These are phyloP conservation scores for Scutellaria galericulata DNA, from an alignment of 257 asterid species.

Conservation along the genomic window DNA sequence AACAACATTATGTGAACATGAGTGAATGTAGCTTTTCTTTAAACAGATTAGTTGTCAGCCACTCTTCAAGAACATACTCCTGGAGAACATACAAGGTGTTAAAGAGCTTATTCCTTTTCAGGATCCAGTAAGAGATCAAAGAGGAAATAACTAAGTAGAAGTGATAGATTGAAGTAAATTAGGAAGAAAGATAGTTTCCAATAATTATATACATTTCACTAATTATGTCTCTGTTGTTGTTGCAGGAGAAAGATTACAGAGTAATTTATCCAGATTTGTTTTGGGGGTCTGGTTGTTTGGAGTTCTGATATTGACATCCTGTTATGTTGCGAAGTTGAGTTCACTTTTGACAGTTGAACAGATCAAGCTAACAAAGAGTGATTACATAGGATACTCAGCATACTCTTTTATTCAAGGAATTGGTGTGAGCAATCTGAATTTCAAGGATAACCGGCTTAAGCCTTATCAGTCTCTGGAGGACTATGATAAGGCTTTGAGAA, in stretches of 20 bases:
- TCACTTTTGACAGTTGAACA: conserved; percentile 50
- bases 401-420: conserved; percentile 17
- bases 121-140: too few species aligned
- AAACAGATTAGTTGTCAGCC: too few species aligned
- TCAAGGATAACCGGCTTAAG: conserved; percentile 27
- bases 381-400: conserved; percentile 39
- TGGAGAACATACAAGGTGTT: too few species aligned
- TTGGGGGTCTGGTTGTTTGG: conserved; percentile 53
- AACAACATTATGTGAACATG: too few species aligned
- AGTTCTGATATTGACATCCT: conserved; percentile 54
- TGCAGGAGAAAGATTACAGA: conserved; percentile 51
- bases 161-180: not conserved
- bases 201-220: not conserved
- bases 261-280: conserved; percentile 50
- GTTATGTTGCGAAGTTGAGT: conserved; percentile 55
- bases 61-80: too few species aligned
- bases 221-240: not conserved
- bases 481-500: conserved; percentile 38
- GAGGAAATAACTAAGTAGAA: too few species aligned
- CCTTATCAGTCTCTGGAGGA: conserved; percentile 1
- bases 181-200: not conserved
- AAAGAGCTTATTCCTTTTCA: too few species aligned
- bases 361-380: conserved; percentile 35
- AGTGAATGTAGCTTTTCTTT: too few species aligned
- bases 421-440: conserved; percentile 33